These are phyloP conservation scores for Xylariaceae sp. DNA, from an alignment of 2,329 filamentous ascomycete species.

Conservation along the genomic window DNA sequence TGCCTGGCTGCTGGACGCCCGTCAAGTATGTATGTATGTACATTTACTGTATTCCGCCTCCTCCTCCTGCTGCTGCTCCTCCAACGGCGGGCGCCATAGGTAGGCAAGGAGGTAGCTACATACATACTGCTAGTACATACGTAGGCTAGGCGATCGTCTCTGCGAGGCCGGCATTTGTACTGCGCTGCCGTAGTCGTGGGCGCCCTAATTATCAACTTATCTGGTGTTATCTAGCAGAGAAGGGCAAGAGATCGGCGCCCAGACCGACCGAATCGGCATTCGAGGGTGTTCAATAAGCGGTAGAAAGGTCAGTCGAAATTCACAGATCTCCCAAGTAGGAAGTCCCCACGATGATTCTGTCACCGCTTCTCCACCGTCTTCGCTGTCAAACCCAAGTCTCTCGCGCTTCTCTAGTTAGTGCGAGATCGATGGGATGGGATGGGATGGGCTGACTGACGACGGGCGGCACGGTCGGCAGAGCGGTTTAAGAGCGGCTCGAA, in stretches of 20 bases:
- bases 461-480: slow-evolving; percentile 18
- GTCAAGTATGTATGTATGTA: too few relatives aligned
- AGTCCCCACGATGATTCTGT: background rate
- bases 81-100: slow-evolving; percentile 17
- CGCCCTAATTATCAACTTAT: background rate
- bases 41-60: too few relatives aligned
- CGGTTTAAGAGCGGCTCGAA: slow-evolving; percentile 3
- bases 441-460: too few relatives aligned
- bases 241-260: slow-evolving; percentile 12
- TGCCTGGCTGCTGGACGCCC: too few relatives aligned
- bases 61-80: too few relatives aligned
- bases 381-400: too few relatives aligned
- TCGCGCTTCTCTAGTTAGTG: slow-evolving; percentile 6
- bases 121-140: too few relatives aligned
- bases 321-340: background rate
- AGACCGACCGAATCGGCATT: slow-evolving; percentile 21
- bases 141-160: slow-evolving; percentile 4
- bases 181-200: slow-evolving; percentile 8
- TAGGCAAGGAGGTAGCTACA: too few relatives aligned
- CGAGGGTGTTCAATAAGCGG: slow-evolving; percentile 5
- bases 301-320: background rate
- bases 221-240: slow-evolving; percentile 6
- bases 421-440: slow-evolving; percentile 26
- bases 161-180: slow-evolving; percentile 8
- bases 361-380: background rate